These are phyloP conservation scores for Xylaria scruposa DNA, from an alignment of 495 filamentous ascomycete genomes.

Conservation along the genomic window DNA sequence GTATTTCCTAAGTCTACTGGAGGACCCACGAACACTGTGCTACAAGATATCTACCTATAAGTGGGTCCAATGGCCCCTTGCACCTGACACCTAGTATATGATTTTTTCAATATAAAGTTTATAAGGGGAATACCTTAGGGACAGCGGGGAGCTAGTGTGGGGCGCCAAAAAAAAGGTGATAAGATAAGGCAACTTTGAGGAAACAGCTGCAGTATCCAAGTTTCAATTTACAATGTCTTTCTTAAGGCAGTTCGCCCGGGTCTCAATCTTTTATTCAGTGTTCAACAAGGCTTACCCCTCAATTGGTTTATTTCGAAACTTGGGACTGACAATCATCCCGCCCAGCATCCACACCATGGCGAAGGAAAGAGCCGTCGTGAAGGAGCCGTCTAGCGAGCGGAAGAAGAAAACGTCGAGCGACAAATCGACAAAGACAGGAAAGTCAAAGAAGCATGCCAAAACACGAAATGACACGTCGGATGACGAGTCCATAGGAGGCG, in stretches of 20 bases:
- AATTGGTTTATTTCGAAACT: not conserved
- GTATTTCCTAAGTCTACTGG: no score
- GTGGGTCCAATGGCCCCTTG: no score
- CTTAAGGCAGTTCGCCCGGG: not conserved
- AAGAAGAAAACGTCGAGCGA: conserved; percentile 17
- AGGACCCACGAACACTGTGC: no score
- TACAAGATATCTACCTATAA: no score
- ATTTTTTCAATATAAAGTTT: no score
- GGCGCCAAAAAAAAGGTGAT: not conserved
- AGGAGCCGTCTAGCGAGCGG: not conserved
- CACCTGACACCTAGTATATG: no score
- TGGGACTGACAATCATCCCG: not conserved
- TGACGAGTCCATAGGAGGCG: no score
- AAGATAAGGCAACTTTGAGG: conserved; percentile 1
- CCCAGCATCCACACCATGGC: conserved; percentile 1
- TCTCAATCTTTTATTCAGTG: not conserved
- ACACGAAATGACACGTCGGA: not conserved
- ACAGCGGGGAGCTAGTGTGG: conserved; percentile 7
- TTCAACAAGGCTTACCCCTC: not conserved
- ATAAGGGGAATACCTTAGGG: no score
- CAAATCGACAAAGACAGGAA: not conserved
- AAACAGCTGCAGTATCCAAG: not conserved
- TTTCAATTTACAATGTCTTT: not conserved
- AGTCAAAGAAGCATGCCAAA: not conserved
- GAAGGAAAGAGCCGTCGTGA: not conserved